Evolutionary conservation across 768 basidiomycete species (phyloP).

Genomic region (Kwoniella sp.): DNA sequence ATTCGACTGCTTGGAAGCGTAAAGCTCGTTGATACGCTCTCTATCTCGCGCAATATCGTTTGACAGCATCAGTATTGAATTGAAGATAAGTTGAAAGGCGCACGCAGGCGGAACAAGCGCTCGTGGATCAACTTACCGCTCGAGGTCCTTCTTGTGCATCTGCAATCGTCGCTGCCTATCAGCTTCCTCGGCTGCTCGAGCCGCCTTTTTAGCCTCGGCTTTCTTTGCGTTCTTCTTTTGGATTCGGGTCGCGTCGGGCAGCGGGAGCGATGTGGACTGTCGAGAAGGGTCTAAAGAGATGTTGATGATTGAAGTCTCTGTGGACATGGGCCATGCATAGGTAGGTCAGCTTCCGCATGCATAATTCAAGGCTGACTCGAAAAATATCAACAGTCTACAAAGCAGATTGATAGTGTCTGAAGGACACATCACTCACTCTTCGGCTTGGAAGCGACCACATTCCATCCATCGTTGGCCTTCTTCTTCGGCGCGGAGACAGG

Average conservation of each 20-base stretch:
- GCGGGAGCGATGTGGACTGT: constrained; percentile 26
- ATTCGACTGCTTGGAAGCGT: constrained; percentile 31
- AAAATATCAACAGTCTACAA: background rate
- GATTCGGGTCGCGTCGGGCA: constrained; percentile 31
- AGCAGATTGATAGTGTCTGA: too few relatives aligned
- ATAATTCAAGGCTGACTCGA: background rate
- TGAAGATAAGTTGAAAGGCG: too few relatives aligned
- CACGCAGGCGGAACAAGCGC: too few relatives aligned
- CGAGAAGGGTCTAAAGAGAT: constrained; percentile 11
- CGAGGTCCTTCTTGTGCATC: constrained; percentile 40
- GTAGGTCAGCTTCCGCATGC: background rate
- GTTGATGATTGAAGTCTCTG: constrained; percentile 8
- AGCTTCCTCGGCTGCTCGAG: constrained; percentile 46
- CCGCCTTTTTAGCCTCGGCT: constrained; percentile 45
- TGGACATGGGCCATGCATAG: background rate
- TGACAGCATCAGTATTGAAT: too few relatives aligned
- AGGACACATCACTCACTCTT: constrained; percentile 37
- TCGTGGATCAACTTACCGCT: constrained; percentile 41
- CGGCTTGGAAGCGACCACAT: constrained; percentile 40
- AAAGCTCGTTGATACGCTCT: constrained; percentile 47
- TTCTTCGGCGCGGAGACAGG: constrained; percentile 10
- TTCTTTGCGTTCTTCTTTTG: constrained; percentile 51
- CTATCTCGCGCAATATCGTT: too few relatives aligned
- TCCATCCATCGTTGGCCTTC: constrained; percentile 47
- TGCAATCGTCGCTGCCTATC: constrained; percentile 40